A percentile compares a stretch with the other conserved stretches of the same genome.
These are phyloP conservation scores for Skeletonema grethae DNA, from an alignment of 108 stramenopile genomes.

Conservation along the genomic window DNA sequence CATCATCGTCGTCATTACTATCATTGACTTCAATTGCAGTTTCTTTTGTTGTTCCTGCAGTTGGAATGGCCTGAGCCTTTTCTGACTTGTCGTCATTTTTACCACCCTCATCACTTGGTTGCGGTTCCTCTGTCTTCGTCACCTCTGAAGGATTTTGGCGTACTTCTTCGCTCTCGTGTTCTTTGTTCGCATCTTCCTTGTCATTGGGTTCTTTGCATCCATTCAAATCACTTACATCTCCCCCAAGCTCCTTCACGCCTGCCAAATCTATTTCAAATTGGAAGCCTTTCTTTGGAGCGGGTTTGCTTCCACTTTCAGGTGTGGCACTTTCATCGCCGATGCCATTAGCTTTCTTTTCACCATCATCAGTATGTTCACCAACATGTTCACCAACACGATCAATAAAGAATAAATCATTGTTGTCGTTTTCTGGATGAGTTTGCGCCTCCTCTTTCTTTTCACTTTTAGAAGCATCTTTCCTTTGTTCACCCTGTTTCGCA, in stretches of 20 bases:
- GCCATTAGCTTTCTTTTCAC: slow-evolving; percentile 13
- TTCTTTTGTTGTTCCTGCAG: slow-evolving; percentile 12
- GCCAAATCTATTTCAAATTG: slow-evolving; percentile 38
- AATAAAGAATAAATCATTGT: slow-evolving; percentile 64
- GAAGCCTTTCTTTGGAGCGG: slow-evolving; percentile 13
- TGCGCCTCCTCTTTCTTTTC: slow-evolving; percentile 11
- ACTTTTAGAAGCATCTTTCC: neutral
- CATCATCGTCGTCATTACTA: slow-evolving; percentile 11
- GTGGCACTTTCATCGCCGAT: slow-evolving; percentile 6
- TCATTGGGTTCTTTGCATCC: neutral
- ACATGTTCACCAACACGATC: slow-evolving; percentile 57
- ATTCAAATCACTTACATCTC: slow-evolving; percentile 10
- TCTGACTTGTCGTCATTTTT: neutral
- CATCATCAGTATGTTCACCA: slow-evolving; percentile 34
- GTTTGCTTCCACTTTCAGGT: slow-evolving; percentile 5
- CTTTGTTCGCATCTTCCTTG: neutral
- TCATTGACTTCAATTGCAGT: slow-evolving; percentile 24
- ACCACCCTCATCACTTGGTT: neutral
- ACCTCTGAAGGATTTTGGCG: neutral
- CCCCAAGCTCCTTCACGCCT: slow-evolving; percentile 41
- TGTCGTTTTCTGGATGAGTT: neutral
- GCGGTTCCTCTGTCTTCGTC: neutral
- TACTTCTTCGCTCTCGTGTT: neutral
- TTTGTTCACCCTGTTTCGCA: neutral
- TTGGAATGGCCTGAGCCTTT: neutral